Percentiles rank a stretch among this genome's conserved stretches.
Conservation (phyloP, 257 asterid species). For the Asclepias syriaca region DNA sequence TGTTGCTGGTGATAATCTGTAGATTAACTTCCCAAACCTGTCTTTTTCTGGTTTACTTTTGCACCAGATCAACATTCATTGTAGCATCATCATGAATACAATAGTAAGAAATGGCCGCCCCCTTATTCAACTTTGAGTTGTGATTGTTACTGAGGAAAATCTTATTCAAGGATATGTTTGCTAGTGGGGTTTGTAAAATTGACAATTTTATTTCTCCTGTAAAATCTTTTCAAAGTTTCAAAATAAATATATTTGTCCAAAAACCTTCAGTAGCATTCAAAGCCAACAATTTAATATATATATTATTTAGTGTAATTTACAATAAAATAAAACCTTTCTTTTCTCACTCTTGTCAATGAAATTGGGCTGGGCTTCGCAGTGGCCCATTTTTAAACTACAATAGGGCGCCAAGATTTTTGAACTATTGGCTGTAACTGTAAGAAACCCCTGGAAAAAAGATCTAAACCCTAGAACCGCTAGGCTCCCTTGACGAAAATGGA, state of each 20-base stretch:
- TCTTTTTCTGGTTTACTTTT: neutral
- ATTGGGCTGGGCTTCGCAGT: neutral
- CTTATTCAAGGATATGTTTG: no score
- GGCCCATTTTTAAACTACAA: neutral
- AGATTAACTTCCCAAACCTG: neutral
- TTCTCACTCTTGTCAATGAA: no score
- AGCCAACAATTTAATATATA: no score
- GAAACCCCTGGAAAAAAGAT: conserved; percentile 2
- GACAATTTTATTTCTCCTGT: no score
- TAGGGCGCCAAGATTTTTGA: neutral
- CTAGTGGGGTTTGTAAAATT: no score
- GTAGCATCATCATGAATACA: conserved; percentile 9
- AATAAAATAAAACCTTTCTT: no score
- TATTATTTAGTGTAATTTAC: no score
- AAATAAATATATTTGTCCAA: no score
- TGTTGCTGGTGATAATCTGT: neutral
- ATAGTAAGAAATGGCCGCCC: conserved; percentile 9
- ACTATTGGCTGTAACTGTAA: neutral
- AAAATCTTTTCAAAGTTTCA: no score
- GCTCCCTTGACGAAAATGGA: conserved; percentile 36
- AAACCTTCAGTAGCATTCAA: no score
- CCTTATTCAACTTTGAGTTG: neutral
- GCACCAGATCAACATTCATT: conserved; percentile 13
- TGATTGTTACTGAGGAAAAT: no score
- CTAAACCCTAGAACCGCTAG: conserved; percentile 14